These are phyloP conservation scores for Cryptococcus sp. DNA, from an alignment of 1,284 basidiomycete genomes.

Conservation along the genomic window DNA sequence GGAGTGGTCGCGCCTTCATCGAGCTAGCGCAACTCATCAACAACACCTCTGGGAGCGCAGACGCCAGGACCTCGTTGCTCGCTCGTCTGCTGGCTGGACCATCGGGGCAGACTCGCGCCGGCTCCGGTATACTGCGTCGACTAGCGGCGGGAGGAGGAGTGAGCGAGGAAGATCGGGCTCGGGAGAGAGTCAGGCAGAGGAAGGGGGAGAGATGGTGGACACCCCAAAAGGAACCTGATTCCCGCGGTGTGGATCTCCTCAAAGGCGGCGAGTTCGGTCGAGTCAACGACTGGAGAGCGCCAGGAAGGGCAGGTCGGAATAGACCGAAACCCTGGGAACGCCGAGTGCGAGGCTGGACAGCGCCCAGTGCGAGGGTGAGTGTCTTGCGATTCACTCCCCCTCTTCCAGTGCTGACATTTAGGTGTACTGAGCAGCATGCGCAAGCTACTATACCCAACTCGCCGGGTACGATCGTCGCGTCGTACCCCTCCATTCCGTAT, in stretches of 20 bases:
- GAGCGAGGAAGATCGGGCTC: conserved; percentile 18
- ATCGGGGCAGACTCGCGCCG: background rate
- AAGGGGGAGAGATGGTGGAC: conserved; percentile 48
- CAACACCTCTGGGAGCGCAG: conserved; percentile 1
- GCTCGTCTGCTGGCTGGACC: conserved; percentile 24
- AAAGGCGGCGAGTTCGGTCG: conserved; percentile 84
- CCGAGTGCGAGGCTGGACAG: conserved; percentile 15
- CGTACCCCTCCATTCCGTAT: conserved; percentile 80
- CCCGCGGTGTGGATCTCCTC: conserved; percentile 69
- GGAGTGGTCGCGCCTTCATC: conserved; percentile 16
- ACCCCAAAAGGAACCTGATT: conserved; percentile 66
- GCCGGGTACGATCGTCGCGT: conserved; percentile 81
- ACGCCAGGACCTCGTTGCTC: conserved; percentile 25
- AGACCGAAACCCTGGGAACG: conserved; percentile 17
- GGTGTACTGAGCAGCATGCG: background rate
- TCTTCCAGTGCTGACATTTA: background rate
- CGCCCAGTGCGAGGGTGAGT: conserved; percentile 10
- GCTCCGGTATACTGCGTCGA: background rate
- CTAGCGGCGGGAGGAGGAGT: conserved; percentile 9
- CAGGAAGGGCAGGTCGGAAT: conserved; percentile 11
- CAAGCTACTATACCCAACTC: conserved; percentile 82
- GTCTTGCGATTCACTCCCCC: background rate
- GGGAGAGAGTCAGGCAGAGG: conserved; percentile 19
- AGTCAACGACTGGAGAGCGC: conserved; percentile 23
- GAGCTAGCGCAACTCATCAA: conserved; percentile 31